Base-by-base conservation (phyloP, 768 basidiomycete genomes). In the Panellus pusillus region DNA sequence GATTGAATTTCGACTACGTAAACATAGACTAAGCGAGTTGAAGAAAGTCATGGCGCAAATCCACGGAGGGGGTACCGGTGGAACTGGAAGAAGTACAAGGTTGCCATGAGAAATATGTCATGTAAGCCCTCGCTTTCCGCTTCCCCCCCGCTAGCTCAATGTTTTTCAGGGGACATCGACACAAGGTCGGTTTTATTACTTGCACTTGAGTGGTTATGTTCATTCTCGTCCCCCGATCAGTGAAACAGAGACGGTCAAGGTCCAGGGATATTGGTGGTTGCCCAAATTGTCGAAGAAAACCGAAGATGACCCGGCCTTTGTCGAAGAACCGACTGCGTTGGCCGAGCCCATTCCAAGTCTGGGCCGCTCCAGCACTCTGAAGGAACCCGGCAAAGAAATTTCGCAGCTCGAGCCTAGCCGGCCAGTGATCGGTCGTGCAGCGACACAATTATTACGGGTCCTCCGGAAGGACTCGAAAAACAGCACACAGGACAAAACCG, bases 41-140 rank as follows among this genome's bases (percentile, higher is more conserved):
- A 89, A 89, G 70, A 79, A 78, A 40, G 86, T 91, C 53, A 80
- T 91, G 73, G 73, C 78, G 37, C 81, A 87, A 64, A 79, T 91
- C 58, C 80, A 90, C 56, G 89, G 87, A 11, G 87, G 87, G 84
- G 82, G 61, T 91, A 91, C 64, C 75, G 81, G 45, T 91, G 89
- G 89, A 85, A 79, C 57, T 91, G 89, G 89, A 88, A 89, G 72
- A 87, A 82, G 61, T 91, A 86, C 72, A 83, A 79, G 70, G 74
- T 87, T 48, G 89, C 89, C 4, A 84, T 91, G 81, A 72, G 77
- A 54, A 91, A 82, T 67, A 87, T 91, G 87, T 86, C 88, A 41
- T 91, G 89, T 91, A 62, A 67, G 89, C 50, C 36, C 36, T 52
- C 29, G 37, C 37, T 44, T 29, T 12, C n/a, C n/a, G 29, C 7